phyloP scores from a whole-genome alignment of 257 asterid species.

The Salvia splendens region DNA sequence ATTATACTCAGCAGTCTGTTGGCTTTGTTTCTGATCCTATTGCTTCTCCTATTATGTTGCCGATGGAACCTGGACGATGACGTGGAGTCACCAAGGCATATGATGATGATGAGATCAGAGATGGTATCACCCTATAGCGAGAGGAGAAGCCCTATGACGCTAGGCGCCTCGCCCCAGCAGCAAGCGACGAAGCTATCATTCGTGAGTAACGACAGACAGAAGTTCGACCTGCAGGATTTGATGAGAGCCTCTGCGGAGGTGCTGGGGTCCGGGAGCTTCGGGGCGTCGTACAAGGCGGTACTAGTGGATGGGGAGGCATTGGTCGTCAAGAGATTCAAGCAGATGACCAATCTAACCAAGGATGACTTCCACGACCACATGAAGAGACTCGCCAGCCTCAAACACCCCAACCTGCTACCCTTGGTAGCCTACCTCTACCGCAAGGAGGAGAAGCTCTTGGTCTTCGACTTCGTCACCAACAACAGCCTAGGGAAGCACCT shows the following conservation, averaged over 20 bases:
- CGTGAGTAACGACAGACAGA: conserved; percentile 62
- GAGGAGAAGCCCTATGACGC: not conserved
- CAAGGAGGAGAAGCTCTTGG: conserved; percentile 82
- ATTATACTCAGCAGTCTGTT: conserved; percentile 40
- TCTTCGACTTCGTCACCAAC: conserved; percentile 56
- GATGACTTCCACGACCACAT: conserved; percentile 92
- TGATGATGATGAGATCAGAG: conserved; percentile 27
- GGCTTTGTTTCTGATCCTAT: conserved; percentile 43
- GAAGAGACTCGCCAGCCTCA: conserved; percentile 73
- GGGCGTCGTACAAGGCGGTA: conserved; percentile 87
- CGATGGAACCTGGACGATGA: conserved; percentile 33
- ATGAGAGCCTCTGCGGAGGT: conserved; percentile 90
- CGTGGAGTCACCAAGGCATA: conserved; percentile 17
- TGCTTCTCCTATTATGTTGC: conserved; percentile 39
- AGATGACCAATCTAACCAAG: conserved; percentile 59
- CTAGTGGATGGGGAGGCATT: conserved; percentile 71
- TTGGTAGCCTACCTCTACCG: conserved; percentile 85
- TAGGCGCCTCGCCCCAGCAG: conserved; percentile 12
- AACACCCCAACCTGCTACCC: conserved; percentile 69
- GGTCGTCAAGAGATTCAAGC: conserved; percentile 88
- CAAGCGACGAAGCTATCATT: conserved; percentile 59
- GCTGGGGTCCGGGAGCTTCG: conserved; percentile 80
- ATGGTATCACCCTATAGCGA: conserved; percentile 26
- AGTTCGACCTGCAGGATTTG: conserved; percentile 76
- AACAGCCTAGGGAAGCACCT: conserved; percentile 81